Evolutionary conservation across 148 eudicot genomes (phyloP), one percentile per base, ranked within the genome.

Genomic region (Hydrangea macrophylla): DNA sequence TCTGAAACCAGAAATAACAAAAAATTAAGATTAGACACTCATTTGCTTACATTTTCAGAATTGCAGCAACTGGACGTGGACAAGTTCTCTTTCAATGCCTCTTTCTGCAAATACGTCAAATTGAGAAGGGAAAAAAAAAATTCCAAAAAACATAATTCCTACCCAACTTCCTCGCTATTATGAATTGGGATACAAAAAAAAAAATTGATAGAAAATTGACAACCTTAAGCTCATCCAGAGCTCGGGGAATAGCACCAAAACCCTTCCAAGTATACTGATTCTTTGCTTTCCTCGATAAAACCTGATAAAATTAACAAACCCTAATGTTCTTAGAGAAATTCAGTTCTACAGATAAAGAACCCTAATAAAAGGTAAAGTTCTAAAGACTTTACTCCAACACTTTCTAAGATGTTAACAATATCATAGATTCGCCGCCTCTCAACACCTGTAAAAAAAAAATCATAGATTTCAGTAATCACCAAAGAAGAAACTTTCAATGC

Each of bases 341-440:
- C 45, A 54, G 23, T 15, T 22, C 28, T 0, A 32, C 24, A 22
- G 50, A 42, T 15, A 48, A 18, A 48, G n/a, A 57, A 65, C 58
- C 59, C 55, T 44, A 24, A 30, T 28, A 45, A 67, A 45, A 11
- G 30, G 30, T 28, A 30, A 24, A 30, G n/a, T 13, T 15, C 24
- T 25, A 36, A 36, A 60, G 37, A 42, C 28, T 73, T 72, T 81
- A 92, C 98, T 75, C 96, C 96, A 57, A 92, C 80, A 69, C 94
- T 90, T 75, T 92, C 98, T 48, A 92, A 68, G 23, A 90, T 90
- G 74, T 92, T 90, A 26, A 90, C 96, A 55, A 92, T 89, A 66
- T 90, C 98, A 62, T 92, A 92, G 66, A 92, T 90, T 69, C 98
- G 77, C 30, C 96, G 77, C 76, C 94, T 79, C 77, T 90, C 98